Conservation (phyloP, 768 basidiomycete genomes). For the Macrolepiota albuminosa region DNA sequence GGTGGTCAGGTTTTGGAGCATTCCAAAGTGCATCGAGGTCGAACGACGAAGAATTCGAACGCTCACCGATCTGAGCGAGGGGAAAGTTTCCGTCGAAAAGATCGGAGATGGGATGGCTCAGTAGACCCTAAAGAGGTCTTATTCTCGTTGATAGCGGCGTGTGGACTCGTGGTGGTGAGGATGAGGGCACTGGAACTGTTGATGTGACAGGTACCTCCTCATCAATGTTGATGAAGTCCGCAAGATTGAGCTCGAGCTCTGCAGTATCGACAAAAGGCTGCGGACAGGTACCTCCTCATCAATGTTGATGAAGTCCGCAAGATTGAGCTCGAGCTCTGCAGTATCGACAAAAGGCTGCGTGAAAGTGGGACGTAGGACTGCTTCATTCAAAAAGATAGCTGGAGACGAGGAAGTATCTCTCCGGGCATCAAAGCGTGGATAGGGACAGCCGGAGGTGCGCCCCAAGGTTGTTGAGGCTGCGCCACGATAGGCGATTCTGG, state of each 20-base stretch:
- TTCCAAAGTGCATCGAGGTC: slow-evolving; percentile 73
- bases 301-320: slow-evolving; percentile 73
- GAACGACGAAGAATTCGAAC: slow-evolving; percentile 50
- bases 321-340: slow-evolving; percentile 61
- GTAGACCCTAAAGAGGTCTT: slow-evolving; percentile 12
- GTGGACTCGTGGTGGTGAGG: slow-evolving; percentile 2
- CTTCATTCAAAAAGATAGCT: slow-evolving; percentile 25
- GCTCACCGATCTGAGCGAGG: slow-evolving; percentile 41
- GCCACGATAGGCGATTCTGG: slow-evolving; percentile 65
- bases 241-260: slow-evolving; percentile 67
- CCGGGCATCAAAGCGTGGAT: slow-evolving; percentile 35
- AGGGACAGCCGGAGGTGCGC: slow-evolving; percentile 55
- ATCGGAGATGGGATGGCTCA: slow-evolving; percentile 19
- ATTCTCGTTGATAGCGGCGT: slow-evolving; percentile 12
- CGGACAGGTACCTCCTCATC: slow-evolving; percentile 64
- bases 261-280: slow-evolving; percentile 32
- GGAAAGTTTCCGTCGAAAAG: slow-evolving; percentile 41
- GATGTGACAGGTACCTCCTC: slow-evolving; percentile 47
- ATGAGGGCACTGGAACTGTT: slow-evolving; percentile 11
- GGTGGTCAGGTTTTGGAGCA: slow-evolving; percentile 32
- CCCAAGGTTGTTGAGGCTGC: slow-evolving; percentile 44
- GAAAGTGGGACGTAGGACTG: slow-evolving; percentile 5
- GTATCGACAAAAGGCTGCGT: slow-evolving; percentile 31
- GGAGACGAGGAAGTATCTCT: slow-evolving; percentile 17
- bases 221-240: slow-evolving; percentile 75